These are phyloP conservation scores for Ophiosphaerella herpotricha DNA, from an alignment of 2,329 filamentous ascomycete genomes.

Conservation along the genomic window DNA sequence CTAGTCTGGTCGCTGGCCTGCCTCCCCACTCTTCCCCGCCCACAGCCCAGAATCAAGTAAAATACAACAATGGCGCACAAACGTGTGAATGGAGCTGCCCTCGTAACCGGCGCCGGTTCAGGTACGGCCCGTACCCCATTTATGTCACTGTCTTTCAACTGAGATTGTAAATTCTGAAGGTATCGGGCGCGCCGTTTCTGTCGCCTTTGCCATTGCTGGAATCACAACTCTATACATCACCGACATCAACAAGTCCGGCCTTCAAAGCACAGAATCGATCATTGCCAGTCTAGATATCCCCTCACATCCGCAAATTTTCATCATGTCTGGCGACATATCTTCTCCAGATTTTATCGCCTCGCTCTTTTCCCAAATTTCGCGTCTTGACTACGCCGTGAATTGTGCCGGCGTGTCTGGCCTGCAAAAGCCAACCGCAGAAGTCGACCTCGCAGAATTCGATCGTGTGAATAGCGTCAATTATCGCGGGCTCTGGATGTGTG, in stretches of 20 bases:
- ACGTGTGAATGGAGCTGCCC: conserved; percentile 12
- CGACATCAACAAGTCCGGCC: conserved; percentile 52
- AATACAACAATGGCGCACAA: background rate
- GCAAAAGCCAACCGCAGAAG: conserved; percentile 51
- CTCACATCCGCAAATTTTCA: conserved; percentile 36
- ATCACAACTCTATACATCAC: conserved; percentile 60
- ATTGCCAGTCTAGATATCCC: conserved; percentile 22
- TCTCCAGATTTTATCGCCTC: conserved; percentile 52
- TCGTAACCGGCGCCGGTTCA: conserved; percentile 19
- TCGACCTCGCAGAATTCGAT: conserved; percentile 56
- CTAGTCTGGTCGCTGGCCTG: too few relatives aligned
- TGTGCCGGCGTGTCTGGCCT: conserved; percentile 59
- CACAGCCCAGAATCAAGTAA: too few relatives aligned
- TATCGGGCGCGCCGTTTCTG: conserved; percentile 60
- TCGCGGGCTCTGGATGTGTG: conserved; percentile 62
- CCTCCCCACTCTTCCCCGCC: too few relatives aligned
- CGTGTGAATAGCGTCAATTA: conserved; percentile 62
- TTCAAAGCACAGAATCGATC: conserved; percentile 41
- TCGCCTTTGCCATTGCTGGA: conserved; percentile 56
- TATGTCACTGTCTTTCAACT: too few relatives aligned
- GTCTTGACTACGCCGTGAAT: conserved; percentile 62
- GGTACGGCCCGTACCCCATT: conserved; percentile 1
- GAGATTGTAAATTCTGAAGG: conserved; percentile 41
- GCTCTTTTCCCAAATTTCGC: conserved; percentile 49
- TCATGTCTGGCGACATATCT: conserved; percentile 55